Percentiles rank a stretch among this genome's conserved stretches.
Evolutionary conservation across 495 filamentous ascomycete genomes (phyloP).

Genomic region (Penicillium atrosanguineum): DNA sequence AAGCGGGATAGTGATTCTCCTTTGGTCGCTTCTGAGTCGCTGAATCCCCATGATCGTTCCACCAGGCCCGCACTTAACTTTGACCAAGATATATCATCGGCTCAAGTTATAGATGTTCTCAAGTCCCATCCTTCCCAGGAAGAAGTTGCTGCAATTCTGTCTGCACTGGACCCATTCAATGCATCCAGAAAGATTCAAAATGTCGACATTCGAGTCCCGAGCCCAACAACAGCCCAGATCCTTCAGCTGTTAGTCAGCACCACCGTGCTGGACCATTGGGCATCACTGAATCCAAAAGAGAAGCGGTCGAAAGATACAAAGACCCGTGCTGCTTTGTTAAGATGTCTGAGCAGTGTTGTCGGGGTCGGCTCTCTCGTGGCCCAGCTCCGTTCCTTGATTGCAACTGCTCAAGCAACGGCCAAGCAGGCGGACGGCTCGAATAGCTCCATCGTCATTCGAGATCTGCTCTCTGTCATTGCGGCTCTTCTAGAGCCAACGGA

Average conservation of each 20-base stretch:
- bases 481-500: conserved; percentile 54
- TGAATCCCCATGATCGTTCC: conserved; percentile 6
- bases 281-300: conserved; percentile 49
- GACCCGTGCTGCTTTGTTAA: conserved; percentile 48
- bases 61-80: conserved; percentile 13
- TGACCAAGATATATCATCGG: conserved; percentile 40
- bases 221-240: conserved; percentile 65
- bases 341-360: conserved; percentile 67
- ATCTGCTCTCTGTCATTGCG: conserved; percentile 48
- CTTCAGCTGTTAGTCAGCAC: conserved; percentile 65
- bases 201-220: conserved; percentile 62
- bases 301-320: conserved; percentile 31
- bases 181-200: conserved; percentile 25
- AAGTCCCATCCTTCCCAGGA: conserved; percentile 61
- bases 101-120: conserved; percentile 62
- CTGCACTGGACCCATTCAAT: conserved; percentile 48
- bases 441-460: conserved; percentile 26
- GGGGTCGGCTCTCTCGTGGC: conserved; percentile 69
- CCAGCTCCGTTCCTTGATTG: conserved; percentile 56
- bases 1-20: conserved; percentile 22
- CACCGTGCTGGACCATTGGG: conserved; percentile 78
- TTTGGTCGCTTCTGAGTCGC: conserved; percentile 19
- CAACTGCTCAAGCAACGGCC: conserved; percentile 23
- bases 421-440: conserved; percentile 30
- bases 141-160: conserved; percentile 50